Conservation (phyloP, 495 filamentous ascomycete species). For the Paragyromitra xinjiangensis region DNA sequence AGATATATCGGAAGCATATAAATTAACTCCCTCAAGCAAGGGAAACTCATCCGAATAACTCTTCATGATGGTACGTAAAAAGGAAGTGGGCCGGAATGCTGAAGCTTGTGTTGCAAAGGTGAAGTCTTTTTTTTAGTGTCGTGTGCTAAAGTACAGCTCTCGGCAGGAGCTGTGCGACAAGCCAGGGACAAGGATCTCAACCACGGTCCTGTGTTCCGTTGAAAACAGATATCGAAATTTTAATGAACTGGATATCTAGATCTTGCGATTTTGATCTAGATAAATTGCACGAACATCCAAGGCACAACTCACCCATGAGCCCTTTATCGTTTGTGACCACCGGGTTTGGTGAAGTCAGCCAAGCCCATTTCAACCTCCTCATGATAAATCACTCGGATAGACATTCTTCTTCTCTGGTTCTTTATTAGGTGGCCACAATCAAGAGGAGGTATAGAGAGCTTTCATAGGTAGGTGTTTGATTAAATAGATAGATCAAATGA, state of each 20-base stretch:
- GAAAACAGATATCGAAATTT: not conserved
- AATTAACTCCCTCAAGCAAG: constrained; percentile 62
- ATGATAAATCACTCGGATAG: constrained; percentile 35
- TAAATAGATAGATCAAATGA: not conserved
- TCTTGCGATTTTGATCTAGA: constrained; percentile 15
- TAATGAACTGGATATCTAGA: constrained; percentile 26
- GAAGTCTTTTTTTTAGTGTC: not conserved
- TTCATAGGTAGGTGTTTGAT: not conserved
- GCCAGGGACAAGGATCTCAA: constrained; percentile 23
- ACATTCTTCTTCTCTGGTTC: not conserved
- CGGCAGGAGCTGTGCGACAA: constrained; percentile 4
- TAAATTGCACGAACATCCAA: not conserved
- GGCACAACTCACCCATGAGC: not conserved
- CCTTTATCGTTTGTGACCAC: not conserved
- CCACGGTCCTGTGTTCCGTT: constrained; percentile 25
- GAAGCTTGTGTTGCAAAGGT: constrained; percentile 8
- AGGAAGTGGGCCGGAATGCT: not conserved
- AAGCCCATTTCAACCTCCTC: constrained; percentile 9
- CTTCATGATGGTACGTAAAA: constrained; percentile 19
- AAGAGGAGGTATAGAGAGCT: not conserved
- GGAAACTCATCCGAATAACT: constrained; percentile 64
- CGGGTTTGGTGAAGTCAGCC: not conserved
- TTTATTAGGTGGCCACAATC: not conserved
- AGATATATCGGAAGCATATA: constrained; percentile 64
- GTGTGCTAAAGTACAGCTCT: not conserved